Percentiles rank a stretch among this genome's conserved stretches.
These are phyloP conservation scores for Gaertneriomyces sp. DNA, from an alignment of 192 early-diverging fungal species.

Conservation along the genomic window DNA sequence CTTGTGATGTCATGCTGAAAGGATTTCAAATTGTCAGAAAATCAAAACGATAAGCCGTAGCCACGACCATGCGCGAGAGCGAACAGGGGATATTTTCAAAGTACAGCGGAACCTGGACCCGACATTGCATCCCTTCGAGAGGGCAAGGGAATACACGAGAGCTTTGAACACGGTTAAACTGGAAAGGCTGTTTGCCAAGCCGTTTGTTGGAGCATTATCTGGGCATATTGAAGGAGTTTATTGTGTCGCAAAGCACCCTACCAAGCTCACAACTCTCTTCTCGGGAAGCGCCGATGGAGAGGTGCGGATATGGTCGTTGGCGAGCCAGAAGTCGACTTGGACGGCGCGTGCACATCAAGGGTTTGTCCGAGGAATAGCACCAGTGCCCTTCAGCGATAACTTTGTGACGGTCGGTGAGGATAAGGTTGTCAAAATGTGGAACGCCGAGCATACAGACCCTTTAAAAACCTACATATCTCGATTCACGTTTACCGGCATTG, in stretches of 20 bases:
- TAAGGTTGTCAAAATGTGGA: constrained; percentile 94
- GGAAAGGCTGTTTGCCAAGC: constrained; percentile 95
- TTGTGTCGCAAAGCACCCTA: constrained; percentile 90
- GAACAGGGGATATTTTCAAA: constrained; percentile 81
- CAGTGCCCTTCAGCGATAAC: constrained; percentile 59
- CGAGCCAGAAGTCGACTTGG: constrained; percentile 75
- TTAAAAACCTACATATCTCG: constrained; percentile 76
- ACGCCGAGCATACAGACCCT: constrained; percentile 46
- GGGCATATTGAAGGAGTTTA: constrained; percentile 98
- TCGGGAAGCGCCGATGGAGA: constrained; percentile 97
- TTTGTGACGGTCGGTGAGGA: constrained; percentile 94
- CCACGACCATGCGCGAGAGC: constrained; percentile 74
- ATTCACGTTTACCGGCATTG: constrained; percentile 76
- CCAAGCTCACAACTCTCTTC: constrained; percentile 72
- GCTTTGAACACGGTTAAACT: constrained; percentile 92
- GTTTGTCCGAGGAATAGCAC: constrained; percentile 82
- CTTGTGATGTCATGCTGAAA: too few relatives aligned
- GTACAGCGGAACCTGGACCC: constrained; percentile 87
- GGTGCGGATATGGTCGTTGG: constrained; percentile 85
- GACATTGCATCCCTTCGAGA: constrained; percentile 87
- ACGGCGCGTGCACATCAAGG: constrained; percentile 67
- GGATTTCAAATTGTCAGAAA: constrained; percentile 59
- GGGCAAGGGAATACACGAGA: constrained; percentile 90
- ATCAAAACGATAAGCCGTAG: constrained; percentile 89
- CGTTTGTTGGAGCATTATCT: constrained; percentile 82